Percentiles rank a stretch among this genome's conserved stretches.
Conservation (phyloP, 2,329 filamentous ascomycete genomes). For the Nemania sp. region DNA sequence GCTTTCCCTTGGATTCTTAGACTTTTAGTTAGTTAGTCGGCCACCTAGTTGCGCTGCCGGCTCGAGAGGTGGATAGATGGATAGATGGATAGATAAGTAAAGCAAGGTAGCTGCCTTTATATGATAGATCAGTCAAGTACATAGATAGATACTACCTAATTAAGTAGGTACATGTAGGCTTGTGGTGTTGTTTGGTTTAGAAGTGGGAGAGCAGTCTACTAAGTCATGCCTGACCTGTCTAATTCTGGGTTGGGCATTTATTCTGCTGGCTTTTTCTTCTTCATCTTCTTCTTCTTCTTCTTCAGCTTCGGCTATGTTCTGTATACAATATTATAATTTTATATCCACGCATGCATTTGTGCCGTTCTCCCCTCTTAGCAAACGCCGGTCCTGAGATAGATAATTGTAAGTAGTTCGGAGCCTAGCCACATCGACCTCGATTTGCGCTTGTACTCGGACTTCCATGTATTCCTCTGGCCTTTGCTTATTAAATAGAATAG, state of each 20-base stretch:
- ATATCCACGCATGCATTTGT: too few species aligned
- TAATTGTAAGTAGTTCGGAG: too few species aligned
- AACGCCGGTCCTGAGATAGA: constrained; percentile 12
- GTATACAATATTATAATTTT: not conserved
- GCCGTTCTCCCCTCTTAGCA: not conserved
- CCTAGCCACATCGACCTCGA: not conserved
- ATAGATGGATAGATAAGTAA: not conserved
- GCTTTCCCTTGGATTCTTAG: constrained; percentile 60
- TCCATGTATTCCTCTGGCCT: not conserved
- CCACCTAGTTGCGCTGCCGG: too few species aligned
- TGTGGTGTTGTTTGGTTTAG: not conserved
- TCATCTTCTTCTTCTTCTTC: not conserved
- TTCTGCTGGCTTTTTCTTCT: not conserved
- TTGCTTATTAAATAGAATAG: not conserved
- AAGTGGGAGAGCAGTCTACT: not conserved
- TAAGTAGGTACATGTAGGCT: not conserved
- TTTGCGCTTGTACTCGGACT: not conserved
- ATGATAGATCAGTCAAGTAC: too few species aligned
- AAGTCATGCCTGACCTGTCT: too few species aligned
- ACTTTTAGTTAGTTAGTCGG: too few species aligned
- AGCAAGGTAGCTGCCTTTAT: too few species aligned
- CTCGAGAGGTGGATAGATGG: too few species aligned
- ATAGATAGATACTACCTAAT: too few species aligned
- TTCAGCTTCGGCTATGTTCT: too few species aligned
- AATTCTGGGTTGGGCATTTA: too few species aligned